Percentiles rank a stretch among this genome's conserved stretches.
Conservation (phyloP, 352 stramenopile genomes). For the Globisporangium okanoganense region DNA sequence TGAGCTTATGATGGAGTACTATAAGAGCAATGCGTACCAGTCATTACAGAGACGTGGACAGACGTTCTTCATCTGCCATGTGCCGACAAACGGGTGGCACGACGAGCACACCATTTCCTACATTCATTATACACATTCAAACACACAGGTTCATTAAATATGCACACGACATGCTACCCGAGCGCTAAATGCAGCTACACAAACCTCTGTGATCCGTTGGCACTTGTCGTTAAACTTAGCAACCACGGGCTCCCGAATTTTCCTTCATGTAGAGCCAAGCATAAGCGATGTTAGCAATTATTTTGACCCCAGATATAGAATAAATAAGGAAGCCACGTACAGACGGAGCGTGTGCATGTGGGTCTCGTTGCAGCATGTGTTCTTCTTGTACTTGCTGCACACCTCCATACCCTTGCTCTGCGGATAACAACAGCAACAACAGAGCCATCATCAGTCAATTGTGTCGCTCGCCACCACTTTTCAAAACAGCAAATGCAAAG, state of each 20-base stretch:
- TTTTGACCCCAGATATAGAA: not conserved
- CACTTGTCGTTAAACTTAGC: constrained; percentile 70
- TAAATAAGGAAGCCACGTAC: constrained; percentile 25
- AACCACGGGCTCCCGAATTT: constrained; percentile 74
- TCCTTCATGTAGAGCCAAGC: constrained; percentile 27
- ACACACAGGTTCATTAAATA: not conserved
- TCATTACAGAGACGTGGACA: constrained; percentile 73
- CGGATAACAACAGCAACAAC: not conserved
- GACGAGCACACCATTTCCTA: constrained; percentile 80
- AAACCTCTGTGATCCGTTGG: constrained; percentile 53
- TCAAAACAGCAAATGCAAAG: not conserved
- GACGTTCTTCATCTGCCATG: constrained; percentile 65
- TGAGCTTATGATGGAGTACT: not conserved
- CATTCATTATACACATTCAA: not conserved
- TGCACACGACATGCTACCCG: no score
- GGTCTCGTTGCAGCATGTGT: constrained; percentile 79
- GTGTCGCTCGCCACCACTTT: not conserved
- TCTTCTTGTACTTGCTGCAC: constrained; percentile 77
- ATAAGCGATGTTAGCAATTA: not conserved
- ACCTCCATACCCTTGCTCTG: constrained; percentile 66
- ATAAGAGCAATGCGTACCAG: constrained; percentile 33
- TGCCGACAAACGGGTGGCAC: constrained; percentile 79
- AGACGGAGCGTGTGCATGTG: constrained; percentile 57
- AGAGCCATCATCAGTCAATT: not conserved
- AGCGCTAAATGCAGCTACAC: no score